Base-by-base conservation (phyloP, 2,329 filamentous ascomycete genomes). In the Nemania bipapillata region DNA sequence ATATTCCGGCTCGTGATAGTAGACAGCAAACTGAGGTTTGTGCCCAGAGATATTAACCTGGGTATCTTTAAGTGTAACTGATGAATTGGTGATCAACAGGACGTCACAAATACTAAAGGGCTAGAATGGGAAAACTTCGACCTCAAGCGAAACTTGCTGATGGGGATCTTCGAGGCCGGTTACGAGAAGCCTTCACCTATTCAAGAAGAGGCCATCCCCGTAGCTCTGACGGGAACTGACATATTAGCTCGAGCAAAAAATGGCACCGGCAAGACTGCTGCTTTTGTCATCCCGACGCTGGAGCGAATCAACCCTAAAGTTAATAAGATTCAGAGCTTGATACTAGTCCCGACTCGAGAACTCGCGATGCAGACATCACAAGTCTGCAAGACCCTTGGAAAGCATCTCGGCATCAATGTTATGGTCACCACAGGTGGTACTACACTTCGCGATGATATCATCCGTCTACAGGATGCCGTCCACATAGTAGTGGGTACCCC, bases 341-440 rank as follows among this genome's bases (percentile, higher is more conserved):
- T 99, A 76, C 89, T 99, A 65, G 96, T 99, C 52, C 96, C 96
- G 40, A 99, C 96, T 71, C 88, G 96, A 88, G 96, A 99, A 84
- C 86, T 99, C 75, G 96, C 96, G 63, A 91, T 99, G 82, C 96
- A 99, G 82, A 99, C 96, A 69, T 99, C 96, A 57, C 96, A 99
- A 83, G 96, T 99, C 74, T 99, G 96, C 89, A 99, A 98, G 86
- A 97, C 91, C 12, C 88, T 99, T 54, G 96, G 96, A 72, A 98
- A 99, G 83, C 94, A 99, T 79, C 90, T 99, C 47, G 94, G 94
- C 65, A 87, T 99, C 82, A 98, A 99, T 78, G 95, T 99, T 77
- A 99, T 99, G 96, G 96, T 99, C 74, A 97, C 95, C 55, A 99
- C 96, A 26, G 96, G 96, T 81, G 96, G 96, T 77, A 98, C 96